A percentile compares a stretch with the other conserved stretches of the same genome.
Conservation (phyloP, 495 filamentous ascomycete species). For the Penicillium lagena region DNA sequence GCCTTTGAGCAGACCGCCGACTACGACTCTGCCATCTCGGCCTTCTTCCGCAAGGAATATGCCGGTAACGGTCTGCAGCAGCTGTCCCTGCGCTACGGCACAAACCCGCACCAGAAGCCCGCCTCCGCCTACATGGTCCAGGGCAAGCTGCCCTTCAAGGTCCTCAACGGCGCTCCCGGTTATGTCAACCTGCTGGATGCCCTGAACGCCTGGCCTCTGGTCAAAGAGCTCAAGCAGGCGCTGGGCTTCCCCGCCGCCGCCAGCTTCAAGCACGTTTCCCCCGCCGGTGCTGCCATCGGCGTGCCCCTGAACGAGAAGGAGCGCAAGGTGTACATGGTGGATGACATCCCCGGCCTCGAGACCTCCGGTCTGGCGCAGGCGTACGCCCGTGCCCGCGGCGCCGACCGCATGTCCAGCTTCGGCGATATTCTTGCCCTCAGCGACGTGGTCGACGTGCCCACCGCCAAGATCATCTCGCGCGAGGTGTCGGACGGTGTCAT, state of each 20-base stretch:
- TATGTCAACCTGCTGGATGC: slow-evolving; percentile 97
- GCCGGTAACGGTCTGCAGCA: slow-evolving; percentile 79
- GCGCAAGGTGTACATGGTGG: slow-evolving; percentile 96
- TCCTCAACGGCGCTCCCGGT: slow-evolving; percentile 84
- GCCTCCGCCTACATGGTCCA: slow-evolving; percentile 74
- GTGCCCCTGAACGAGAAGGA: slow-evolving; percentile 78
- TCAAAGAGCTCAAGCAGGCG: slow-evolving; percentile 90
- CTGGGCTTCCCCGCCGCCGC: slow-evolving; percentile 87
- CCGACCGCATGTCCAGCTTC: slow-evolving; percentile 96
- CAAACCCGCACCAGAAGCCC: slow-evolving; percentile 96
- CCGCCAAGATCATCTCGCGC: slow-evolving; percentile 92
- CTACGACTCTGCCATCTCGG: slow-evolving; percentile 89
- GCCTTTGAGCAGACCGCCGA: slow-evolving; percentile 98
- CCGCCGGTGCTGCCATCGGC: slow-evolving; percentile 91
- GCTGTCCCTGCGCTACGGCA: slow-evolving; percentile 82
- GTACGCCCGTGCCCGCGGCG: slow-evolving; percentile 89
- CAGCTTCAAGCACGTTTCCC: slow-evolving; percentile 98
- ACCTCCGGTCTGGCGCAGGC: slow-evolving; percentile 82
- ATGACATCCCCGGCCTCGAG: slow-evolving; percentile 85
- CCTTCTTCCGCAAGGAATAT: slow-evolving; percentile 96
- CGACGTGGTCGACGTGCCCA: slow-evolving; percentile 80
- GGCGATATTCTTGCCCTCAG: slow-evolving; percentile 93
- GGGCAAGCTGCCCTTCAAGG: slow-evolving; percentile 84
- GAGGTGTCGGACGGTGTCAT: slow-evolving; percentile 98
- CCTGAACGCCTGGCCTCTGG: slow-evolving; percentile 91